Percentiles rank a stretch among this genome's conserved stretches.
Conservation (phyloP, 1,139 yeast genomes). For the Yamadazyma songkhlaensis region DNA sequence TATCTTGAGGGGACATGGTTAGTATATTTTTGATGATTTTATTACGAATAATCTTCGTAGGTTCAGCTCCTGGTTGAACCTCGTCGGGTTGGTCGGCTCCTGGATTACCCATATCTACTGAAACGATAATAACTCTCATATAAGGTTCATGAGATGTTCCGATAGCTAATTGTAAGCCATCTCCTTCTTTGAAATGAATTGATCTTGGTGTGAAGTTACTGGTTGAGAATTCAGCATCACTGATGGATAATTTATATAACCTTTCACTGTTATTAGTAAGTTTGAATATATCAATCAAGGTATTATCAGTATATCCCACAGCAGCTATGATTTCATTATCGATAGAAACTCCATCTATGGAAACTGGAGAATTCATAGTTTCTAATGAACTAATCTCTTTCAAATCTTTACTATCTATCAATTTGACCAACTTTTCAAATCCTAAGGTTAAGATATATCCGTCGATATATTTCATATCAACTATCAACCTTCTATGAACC, state of each 20-base stretch:
- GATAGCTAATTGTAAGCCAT: constrained; percentile 39
- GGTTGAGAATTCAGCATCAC: constrained; percentile 73
- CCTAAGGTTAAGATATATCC: constrained; percentile 57
- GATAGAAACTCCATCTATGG: constrained; percentile 36
- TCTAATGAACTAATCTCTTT: constrained; percentile 29
- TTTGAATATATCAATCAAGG: constrained; percentile 49
- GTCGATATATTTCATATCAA: constrained; percentile 25
- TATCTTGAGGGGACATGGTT: constrained; percentile 69
- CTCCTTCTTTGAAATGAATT: constrained; percentile 26
- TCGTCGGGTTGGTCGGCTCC: constrained; percentile 1
- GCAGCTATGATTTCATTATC: constrained; percentile 36
- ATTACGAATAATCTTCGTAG: constrained; percentile 26
- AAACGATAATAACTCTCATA: constrained; percentile 53
- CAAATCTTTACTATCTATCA: constrained; percentile 20
- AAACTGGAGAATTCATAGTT: constrained; percentile 42
- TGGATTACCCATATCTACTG: constrained; percentile 26
- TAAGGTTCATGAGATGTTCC: constrained; percentile 78
- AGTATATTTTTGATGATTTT: constrained; percentile 55
- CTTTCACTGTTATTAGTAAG: constrained; percentile 14
- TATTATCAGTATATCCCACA: constrained; percentile 59
- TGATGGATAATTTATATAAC: constrained; percentile 54
- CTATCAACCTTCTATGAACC: constrained; percentile 31
- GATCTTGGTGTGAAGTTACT: constrained; percentile 62
- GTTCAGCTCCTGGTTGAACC: constrained; percentile 1
- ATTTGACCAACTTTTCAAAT: constrained; percentile 51